Base-by-base conservation (phyloP, 805 yeast species). In the Lipomyces chichibuensis region DNA sequence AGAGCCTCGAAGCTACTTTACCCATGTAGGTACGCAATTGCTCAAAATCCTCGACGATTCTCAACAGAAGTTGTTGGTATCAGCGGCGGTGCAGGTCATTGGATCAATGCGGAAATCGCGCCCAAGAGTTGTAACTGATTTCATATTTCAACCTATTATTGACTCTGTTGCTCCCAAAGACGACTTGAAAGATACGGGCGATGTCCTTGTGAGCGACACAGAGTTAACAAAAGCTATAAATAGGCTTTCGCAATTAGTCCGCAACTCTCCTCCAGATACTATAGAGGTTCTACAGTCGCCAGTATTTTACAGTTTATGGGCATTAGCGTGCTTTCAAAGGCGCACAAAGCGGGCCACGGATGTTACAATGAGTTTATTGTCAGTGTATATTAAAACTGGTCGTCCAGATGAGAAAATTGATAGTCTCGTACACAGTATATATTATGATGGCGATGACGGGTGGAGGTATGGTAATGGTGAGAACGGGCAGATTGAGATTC, bases 21-120 rank as follows among this genome's bases (percentile, higher is more conserved):
- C 78, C 0, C 80, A 77, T n/a, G 78, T 94, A 5, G 89, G 92
- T 4, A 65, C 67, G 3, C 98, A 94, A 75, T 76, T 89, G 7
- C 87, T 85, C 74, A 83, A 83, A 0, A 46, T 69, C 14, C 29
- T 69, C 23, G 72, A 87, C 89, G 73, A 83, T 87, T 65, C 91
- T 93, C 0, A 77, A 84, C 1, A 80, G 88, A 69, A 78, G 84
- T 2, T 84, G 3, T 87, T 46, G 29, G 63, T 65, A 1, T 62
- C 71, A 14, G 82, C 87, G 8, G 81, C 86, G 11, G 85, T 84
- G 66, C 78, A 89, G 13, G 70, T 90, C 1, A 84, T 85, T 43
- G 78, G 80, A 29, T 75, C 88, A 14, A 89, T 75, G 46, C 65
- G 51, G 25, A 43, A 27, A n/a, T 33, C 51, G 20, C 43, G 65